phyloP scores from a whole-genome alignment of 257 asterid genomes.

The Solanum rostratum region DNA sequence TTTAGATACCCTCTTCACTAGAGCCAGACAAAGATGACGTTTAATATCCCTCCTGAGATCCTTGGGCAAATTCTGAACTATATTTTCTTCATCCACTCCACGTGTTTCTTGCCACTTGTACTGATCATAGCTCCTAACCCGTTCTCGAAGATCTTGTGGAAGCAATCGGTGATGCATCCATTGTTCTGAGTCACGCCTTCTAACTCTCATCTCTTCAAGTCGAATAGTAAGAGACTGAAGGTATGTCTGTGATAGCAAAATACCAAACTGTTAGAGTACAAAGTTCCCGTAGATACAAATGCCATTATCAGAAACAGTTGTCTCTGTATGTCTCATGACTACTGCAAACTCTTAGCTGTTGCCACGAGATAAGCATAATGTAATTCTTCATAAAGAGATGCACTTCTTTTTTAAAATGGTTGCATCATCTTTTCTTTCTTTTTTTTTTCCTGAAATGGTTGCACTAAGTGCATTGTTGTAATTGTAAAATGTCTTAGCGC shows the following conservation, averaged over 20 bases:
- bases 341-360: background rate
- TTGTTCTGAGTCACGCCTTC: slow-evolving; percentile 87
- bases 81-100: slow-evolving; percentile 87
- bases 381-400: background rate
- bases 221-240: slow-evolving; percentile 89
- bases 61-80: slow-evolving; percentile 78
- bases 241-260: slow-evolving; percentile 52
- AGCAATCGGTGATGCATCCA: slow-evolving; percentile 99
- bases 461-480: background rate
- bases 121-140: slow-evolving; percentile 85
- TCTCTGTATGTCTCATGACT: background rate
- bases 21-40: slow-evolving; percentile 78
- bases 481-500: background rate
- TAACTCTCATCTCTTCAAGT: slow-evolving; percentile 90
- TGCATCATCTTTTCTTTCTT: background rate
- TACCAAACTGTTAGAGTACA: background rate
- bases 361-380: background rate
- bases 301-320: background rate
- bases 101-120: slow-evolving; percentile 91
- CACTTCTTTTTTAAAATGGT: no score
- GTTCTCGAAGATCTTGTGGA: slow-evolving; percentile 72
- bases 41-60: slow-evolving; percentile 88
- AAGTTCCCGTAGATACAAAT: background rate
- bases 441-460: no score
- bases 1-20: slow-evolving; percentile 67